These are phyloP conservation scores for Aspergillus funiculosus DNA, from an alignment of 495 filamentous ascomycete genomes.

Conservation along the genomic window DNA sequence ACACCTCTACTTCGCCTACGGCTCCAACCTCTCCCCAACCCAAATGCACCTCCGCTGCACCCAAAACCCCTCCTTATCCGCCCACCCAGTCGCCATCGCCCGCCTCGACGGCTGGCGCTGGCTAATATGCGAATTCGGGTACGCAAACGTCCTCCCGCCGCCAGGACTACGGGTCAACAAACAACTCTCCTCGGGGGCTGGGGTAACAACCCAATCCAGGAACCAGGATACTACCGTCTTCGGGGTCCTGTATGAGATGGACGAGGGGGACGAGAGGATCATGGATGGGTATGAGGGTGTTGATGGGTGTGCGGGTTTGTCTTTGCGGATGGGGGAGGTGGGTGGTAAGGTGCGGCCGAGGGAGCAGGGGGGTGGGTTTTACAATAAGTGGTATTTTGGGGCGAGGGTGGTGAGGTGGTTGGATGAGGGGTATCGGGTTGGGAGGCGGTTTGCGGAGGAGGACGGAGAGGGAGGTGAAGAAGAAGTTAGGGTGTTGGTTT, in stretches of 20 bases:
- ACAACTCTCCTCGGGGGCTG: conserved; percentile 17
- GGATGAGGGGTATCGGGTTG: conserved; percentile 18
- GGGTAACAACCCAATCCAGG: conserved; percentile 18
- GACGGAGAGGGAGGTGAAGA: conserved; percentile 38
- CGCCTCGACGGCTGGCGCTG: conserved; percentile 52
- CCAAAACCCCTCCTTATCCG: conserved; percentile 43
- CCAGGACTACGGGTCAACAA: conserved; percentile 20
- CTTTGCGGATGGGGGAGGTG: neutral
- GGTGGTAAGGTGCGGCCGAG: conserved; percentile 24
- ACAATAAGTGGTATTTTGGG: conserved; percentile 39
- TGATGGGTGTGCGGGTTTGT: conserved; percentile 20
- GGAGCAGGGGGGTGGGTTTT: conserved; percentile 32
- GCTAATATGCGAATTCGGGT: conserved; percentile 62
- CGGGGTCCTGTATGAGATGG: conserved; percentile 59
- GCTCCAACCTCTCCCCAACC: conserved; percentile 60
- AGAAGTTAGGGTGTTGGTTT: conserved; percentile 45
- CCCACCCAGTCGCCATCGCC: conserved; percentile 41
- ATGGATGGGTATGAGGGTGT: conserved; percentile 42
- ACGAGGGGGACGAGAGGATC: conserved; percentile 28
- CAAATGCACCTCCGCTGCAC: conserved; percentile 64
- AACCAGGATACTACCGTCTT: conserved; percentile 36
- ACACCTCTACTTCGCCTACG: conserved; percentile 65
- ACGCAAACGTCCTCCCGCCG: conserved; percentile 59
- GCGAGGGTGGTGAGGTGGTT: conserved; percentile 34
- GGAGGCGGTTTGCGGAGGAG: conserved; percentile 8